Conservation (phyloP, 202 grass and related monocot species). For the Zizania palustris region DNA sequence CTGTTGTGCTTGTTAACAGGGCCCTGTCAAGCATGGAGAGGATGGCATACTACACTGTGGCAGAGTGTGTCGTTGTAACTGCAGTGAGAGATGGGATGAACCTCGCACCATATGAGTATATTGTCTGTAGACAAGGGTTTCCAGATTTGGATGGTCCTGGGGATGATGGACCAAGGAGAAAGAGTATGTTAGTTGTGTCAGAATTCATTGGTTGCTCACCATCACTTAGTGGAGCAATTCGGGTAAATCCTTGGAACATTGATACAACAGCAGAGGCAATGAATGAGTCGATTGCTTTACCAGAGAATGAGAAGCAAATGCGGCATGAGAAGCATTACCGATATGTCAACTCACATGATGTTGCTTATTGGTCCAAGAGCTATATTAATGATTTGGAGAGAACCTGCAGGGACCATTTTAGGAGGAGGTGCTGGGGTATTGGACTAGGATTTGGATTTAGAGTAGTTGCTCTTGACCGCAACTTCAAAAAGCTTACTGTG, state of each 20-base stretch:
- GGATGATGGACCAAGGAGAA: conserved; percentile 7
- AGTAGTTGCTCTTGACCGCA: no score
- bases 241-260: conserved; percentile 66
- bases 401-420: conserved; percentile 70
- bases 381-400: conserved; percentile 69
- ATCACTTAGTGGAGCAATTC: no score
- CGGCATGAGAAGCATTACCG: conserved; percentile 72
- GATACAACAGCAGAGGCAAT: conserved; percentile 68
- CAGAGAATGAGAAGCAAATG: conserved; percentile 68
- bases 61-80: conserved; percentile 60
- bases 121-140: conserved; percentile 63
- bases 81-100: conserved; percentile 75
- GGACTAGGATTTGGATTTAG: conserved; percentile 77
- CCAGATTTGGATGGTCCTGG: conserved; percentile 30
- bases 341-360: conserved; percentile 65
- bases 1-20: conserved; percentile 48
- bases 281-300: conserved; percentile 62
- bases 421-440: conserved; percentile 70
- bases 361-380: conserved; percentile 73
- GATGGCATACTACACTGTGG: conserved; percentile 57
- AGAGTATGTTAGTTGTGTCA: conserved; percentile 69
- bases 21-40: conserved; percentile 46
- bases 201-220: conserved; percentile 80
- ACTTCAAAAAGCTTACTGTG: conserved; percentile 67
- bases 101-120: conserved; percentile 68